Percentiles rank a stretch among this genome's conserved stretches.
These are phyloP conservation scores for Backusella macrospora DNA, from an alignment of 192 early-diverging fungal species.

Conservation along the genomic window DNA sequence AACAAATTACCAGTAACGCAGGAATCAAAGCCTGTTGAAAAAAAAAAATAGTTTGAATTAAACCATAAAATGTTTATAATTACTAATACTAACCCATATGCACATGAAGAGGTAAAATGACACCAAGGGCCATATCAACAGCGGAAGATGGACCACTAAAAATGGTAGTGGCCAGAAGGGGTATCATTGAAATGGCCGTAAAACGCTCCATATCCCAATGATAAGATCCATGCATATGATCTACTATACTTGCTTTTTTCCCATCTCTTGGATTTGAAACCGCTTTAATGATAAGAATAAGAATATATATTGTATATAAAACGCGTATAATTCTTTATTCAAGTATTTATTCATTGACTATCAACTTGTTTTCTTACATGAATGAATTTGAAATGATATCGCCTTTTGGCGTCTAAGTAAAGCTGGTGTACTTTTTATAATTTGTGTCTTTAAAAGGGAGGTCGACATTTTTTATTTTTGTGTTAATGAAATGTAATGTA, in stretches of 20 bases:
- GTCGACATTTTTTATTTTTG: background rate
- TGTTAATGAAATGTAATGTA: background rate
- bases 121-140: slow-evolving; percentile 3
- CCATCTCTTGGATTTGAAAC: background rate
- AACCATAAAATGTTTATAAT: background rate
- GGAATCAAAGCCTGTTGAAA: background rate
- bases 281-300: background rate
- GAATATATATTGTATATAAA: background rate
- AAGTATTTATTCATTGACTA: background rate
- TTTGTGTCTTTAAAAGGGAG: background rate
- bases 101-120: background rate
- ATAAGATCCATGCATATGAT: background rate
- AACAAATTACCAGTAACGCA: background rate
- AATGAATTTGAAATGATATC: background rate
- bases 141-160: background rate
- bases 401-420: background rate
- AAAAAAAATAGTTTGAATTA: background rate
- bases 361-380: background rate
- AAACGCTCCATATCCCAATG: background rate
- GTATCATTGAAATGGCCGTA: background rate
- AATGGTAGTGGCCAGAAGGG: background rate
- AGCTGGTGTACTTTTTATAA: background rate
- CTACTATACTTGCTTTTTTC: background rate
- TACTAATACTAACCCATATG: background rate
- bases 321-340: background rate